A percentile compares a stretch with the other conserved stretches of the same genome.
Conservation (phyloP, 148 eudicot genomes). For the Mesembryanthemum crystallinum region DNA sequence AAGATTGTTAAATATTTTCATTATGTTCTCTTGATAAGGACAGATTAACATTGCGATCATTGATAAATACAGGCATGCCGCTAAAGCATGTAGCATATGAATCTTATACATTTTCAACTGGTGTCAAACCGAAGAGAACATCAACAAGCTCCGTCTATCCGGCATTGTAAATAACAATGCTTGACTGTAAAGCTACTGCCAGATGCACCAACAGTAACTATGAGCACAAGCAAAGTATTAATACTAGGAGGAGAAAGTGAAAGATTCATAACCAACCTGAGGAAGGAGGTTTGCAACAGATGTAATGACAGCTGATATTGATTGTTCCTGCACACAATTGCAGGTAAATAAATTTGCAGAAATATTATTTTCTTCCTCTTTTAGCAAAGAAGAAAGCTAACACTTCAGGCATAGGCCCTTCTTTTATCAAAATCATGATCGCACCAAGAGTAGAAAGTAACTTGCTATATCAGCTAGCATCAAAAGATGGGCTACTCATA, state of each 20-base stretch:
- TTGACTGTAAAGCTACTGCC: not conserved
- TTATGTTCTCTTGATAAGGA: no score
- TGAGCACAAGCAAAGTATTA: not conserved
- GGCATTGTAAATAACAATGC: slow-evolving; percentile 1
- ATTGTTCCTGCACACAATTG: slow-evolving; percentile 63
- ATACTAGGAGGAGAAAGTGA: not conserved
- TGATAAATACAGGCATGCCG: not conserved
- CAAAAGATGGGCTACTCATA: not conserved
- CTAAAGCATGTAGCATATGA: not conserved
- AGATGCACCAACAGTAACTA: not conserved
- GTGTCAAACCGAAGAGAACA: not conserved
- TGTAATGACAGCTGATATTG: slow-evolving; percentile 79
- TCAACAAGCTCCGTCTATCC: not conserved
- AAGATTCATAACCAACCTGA: slow-evolving; percentile 51
- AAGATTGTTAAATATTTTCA: no score
- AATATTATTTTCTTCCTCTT: not conserved
- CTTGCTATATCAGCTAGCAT: not conserved
- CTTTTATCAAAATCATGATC: not conserved
- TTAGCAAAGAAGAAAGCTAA: not conserved
- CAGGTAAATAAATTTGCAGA: not conserved
- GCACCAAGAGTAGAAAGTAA: not conserved
- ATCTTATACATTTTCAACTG: not conserved
- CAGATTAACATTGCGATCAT: no score
- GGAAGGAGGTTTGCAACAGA: slow-evolving; percentile 83
- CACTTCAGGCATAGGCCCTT: not conserved